Base-by-base conservation (phyloP, 2,329 filamentous ascomycete species). In the Myriosclerotinia scirpicola region DNA sequence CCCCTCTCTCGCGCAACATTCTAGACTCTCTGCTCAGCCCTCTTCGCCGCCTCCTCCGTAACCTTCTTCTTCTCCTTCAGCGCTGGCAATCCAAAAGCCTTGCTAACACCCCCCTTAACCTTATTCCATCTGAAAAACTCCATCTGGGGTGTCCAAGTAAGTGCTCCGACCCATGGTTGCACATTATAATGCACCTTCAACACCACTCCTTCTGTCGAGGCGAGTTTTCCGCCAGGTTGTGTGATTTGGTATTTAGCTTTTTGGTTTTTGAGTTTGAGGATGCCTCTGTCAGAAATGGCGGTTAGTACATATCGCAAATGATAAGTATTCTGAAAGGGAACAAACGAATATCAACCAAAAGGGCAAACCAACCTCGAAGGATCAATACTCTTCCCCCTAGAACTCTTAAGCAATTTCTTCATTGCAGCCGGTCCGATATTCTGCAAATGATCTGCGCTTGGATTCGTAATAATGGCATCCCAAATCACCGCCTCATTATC, bases 181-280 rank as follows among this genome's bases (percentile, higher is more conserved):
- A 98, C 90, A 80, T 98, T 98, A 87, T 96, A 99, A 76, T 95
- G 90, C 64, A 98, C 81, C 74, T 89, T 87, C 69, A 99, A 81
- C 40, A 86, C 88, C 66, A 94, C 92, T 76, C 95, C 88, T 61
- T 84, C 81, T 59, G 87, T 83, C 75, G 90, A 84, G 55, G 91
- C 90, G 71, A 98, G 84, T 78, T 88, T 88, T 69, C 93, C 91
- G 14, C 85, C 85, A 14, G 94, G 91, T 78, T 97, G 93, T 5
- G 93, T 96, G 79, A 99, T 95, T 77, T 97, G 93, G 82, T 99
- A 99, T 80, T 99, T 99, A 3, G 93, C 91, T 76, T 89, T 90
- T 78, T 97, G 92, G 78, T 93, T 93, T 76, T 88, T 87, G 71
- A 98, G 84, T 67, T 86, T 84, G 50, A 98, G 80, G 64, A 90